Evolutionary conservation across 345 rosid genomes (phyloP), one percentile per base, ranked within the genome.

Genomic region (Eucalyptus grandis): DNA sequence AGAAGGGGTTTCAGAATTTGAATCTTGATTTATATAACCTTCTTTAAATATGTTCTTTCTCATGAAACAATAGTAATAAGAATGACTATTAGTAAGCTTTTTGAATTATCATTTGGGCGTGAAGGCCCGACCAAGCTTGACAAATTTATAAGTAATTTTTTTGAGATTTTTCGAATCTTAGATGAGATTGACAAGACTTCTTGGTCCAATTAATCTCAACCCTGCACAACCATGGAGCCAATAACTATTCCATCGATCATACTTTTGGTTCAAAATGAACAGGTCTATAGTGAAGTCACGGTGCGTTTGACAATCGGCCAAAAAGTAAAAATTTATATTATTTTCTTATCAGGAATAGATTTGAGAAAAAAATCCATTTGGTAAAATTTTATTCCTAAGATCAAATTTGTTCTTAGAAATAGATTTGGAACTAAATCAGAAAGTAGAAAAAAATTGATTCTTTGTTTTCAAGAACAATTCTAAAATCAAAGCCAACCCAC

Each of bases 331-430:
- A 7, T 3, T 7, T 53, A 0, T 53, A 53, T 53, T 53, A 53
- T 1, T 19, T 53, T 53, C 5, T 53, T 53, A 4, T 0, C 0
- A 0, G 9, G 4, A 19, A 19, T 3, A 19, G 0, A 53, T 53
- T 53, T 2, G 2, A 2, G 4, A 8, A 3, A 19, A 0, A 53
- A 53, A 53, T 19, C 5, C 0, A 0, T 53, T 53, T 53, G 10
- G 1, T 53, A 19, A 53, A 17, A 3, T 1, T 53, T 3, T 53
- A 0, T 53, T 8, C 2, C 1, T 53, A 53, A 4, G 2, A 53
- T 53, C 24, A 53, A 53, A 19, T 19, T 53, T 19, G 24, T 53
- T 19, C 0, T 8, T 53, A 19, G 24, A 21, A 53, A 53, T 53
- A 7, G 2, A 53, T 53, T 53, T 53, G 4, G 24, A 53, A 19